A percentile compares a stretch with the other conserved stretches of the same genome.
phyloP scores from a whole-genome alignment of 148 eudicot species.

The Vaccinium myrtillus region DNA sequence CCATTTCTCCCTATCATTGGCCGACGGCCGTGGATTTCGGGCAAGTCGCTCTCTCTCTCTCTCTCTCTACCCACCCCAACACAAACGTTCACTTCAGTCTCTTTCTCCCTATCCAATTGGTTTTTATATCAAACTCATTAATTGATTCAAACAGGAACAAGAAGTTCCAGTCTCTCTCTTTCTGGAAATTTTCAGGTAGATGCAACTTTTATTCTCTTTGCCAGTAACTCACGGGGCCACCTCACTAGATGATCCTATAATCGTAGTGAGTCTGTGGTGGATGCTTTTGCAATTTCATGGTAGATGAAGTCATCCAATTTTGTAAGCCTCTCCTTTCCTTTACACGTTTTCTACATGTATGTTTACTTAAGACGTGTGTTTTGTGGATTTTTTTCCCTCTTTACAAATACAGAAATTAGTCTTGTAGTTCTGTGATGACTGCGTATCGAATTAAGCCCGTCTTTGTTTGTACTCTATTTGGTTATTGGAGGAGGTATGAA shows the following conservation, averaged over 20 bases:
- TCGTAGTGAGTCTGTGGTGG: background rate
- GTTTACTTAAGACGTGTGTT: background rate
- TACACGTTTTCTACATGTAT: background rate
- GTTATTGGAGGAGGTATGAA: background rate
- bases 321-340: slow-evolving; percentile 9
- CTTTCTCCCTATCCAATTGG: background rate
- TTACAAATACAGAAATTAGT: background rate
- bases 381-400: too few species aligned
- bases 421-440: background rate
- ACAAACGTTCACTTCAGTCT: too few species aligned
- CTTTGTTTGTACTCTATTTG: background rate
- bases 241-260: background rate
- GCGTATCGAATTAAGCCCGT: background rate
- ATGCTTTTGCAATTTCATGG: background rate
- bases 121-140: background rate
- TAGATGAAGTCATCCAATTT: slow-evolving; percentile 8
- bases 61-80: background rate
- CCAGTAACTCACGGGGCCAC: too few species aligned
- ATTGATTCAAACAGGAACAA: background rate
- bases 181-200: background rate
- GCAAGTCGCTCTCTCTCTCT: background rate
- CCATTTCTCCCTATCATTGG: background rate
- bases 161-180: background rate
- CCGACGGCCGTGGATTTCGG: slow-evolving; percentile 3
- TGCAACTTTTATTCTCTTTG: background rate